Evolutionary conservation across 306 rosid species (phyloP), one percentile per base, ranked within the genome.

Genomic region (Glycine tomentella): DNA sequence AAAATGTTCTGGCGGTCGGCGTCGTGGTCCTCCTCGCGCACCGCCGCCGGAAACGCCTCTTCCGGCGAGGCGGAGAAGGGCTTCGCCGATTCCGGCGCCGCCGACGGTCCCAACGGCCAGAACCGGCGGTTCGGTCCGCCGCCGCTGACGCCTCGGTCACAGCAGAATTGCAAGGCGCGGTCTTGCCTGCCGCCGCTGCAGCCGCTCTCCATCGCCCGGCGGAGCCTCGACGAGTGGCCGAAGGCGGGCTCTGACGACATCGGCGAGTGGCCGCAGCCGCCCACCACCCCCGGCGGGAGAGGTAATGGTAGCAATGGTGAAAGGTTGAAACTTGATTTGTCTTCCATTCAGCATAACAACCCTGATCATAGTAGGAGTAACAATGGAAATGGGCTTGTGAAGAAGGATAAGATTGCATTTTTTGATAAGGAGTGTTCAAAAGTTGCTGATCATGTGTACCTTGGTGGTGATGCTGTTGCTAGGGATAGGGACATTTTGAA

Each of bases 391-490:
- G 98, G 98, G 66, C 97, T 96, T 84, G 93, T 93, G 85, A 93
- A 95, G 90, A 93, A 93, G 77, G 99, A 96, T 89, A 96, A 90
- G 84, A 91, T 96, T 91, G 98, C 99, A 5, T 93, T 91, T 87
- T 96, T 96, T 83, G 99, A 96, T 61, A 96, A 93, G 77, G 93
- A 96, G 77, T 96, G 99, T 70, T 96, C 99, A 0, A 96, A 96
- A 85, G 99, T 93, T 71, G 99, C 97, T 2, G 91, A 92, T 52
- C 99, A 96, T 80, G 86, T 96, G 16, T 96, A 93, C 83, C 97
- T 96, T 82, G 99, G 99, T 33, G 99, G 99, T 17, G 98, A 96
- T 81, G 98, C 98, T n/a, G 99, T 96, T 90, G 99, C 99, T 3
- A 92, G 66, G 86, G 97, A 92, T 75, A 93, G 92, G 86, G 97